Evolutionary conservation across 2,329 filamentous ascomycete genomes (phyloP), one percentile per base, ranked within the genome.

Genomic region (Colletotrichum paranaense): DNA sequence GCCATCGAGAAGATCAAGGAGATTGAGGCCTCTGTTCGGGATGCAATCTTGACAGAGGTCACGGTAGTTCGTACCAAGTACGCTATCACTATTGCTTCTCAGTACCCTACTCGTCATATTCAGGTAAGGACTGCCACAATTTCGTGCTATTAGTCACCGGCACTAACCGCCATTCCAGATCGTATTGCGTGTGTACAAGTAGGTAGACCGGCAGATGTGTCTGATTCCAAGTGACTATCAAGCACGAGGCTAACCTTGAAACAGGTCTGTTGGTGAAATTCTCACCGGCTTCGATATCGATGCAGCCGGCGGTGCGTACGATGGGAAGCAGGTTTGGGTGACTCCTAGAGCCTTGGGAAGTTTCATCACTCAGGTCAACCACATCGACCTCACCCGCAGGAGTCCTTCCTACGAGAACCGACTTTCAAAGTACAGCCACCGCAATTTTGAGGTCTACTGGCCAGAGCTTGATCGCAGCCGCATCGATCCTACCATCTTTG

Each of bases 201-300:
- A 92, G 0, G 84, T 97, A 58, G 94, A 97, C 32, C 32, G 11
- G 52, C 24, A 56, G 11, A 9, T 62, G 22, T 28, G 16, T 59
- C 11, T 28, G 8, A 16, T 19, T 56, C 22, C 24, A 80, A 95
- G 97, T 49, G 86, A 35, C 22, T 5, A 12, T n/a, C 12, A 64
- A n/a, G 52, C 38, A 32, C 32, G n/a, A 24, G n/a, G 22, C 32
- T 65, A 24, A 65, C 5, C 8, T 35, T 46, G 6, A 16, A 11
- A 7, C 24, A 57, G 62, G 35, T 65, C 62, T n/a, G 62, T 65
- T 16, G 62, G 62, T 14, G 62, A 65, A 80, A 95, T 97, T 46
- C 87, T 97, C 28, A 95, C 94, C 3, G 95, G 95, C 0, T 97
- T 97, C 77, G 95, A 97, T 77, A 94, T 97, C 62, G 94, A 97